Percentiles rank a stretch among this genome's conserved stretches.
phyloP scores from a whole-genome alignment of 2,329 filamentous ascomycete species.

The Fusarium sublunatum region DNA sequence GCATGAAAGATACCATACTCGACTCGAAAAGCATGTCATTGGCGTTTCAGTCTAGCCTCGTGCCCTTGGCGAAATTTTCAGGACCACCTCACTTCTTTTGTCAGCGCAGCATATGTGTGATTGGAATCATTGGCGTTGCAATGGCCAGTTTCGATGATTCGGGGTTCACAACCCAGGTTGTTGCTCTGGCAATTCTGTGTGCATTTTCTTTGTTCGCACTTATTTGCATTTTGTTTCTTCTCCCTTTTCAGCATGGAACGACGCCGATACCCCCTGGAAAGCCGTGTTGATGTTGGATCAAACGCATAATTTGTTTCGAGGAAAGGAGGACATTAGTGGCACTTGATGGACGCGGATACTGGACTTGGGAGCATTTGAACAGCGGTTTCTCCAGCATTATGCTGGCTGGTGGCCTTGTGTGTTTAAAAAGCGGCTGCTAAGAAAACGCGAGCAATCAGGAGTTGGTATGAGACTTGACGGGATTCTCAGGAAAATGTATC shows the following conservation, averaged over 20 bases:
- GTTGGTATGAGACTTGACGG: conserved; percentile 6
- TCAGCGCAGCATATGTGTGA: conserved; percentile 10
- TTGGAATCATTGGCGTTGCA: conserved; percentile 12
- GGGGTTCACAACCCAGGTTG: neutral
- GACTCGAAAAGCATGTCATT: conserved; percentile 30
- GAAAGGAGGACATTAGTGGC: neutral
- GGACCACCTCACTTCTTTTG: conserved; percentile 12
- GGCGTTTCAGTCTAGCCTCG: conserved; percentile 22
- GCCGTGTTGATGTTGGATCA: conserved; percentile 14
- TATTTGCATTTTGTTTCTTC: too few relatives aligned
- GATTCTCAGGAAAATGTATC: neutral
- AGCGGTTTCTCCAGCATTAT: neutral
- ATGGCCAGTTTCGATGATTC: neutral
- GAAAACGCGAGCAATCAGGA: conserved; percentile 1
- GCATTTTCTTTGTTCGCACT: neutral
- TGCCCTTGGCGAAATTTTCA: neutral
- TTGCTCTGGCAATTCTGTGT: conserved; percentile 1
- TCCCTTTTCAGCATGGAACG: conserved; percentile 10
- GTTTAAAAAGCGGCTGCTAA: neutral
- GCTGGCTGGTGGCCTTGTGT: neutral
- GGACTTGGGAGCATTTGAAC: neutral
- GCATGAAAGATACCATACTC: conserved; percentile 25
- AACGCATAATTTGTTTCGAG: conserved; percentile 5
- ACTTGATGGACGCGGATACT: neutral
- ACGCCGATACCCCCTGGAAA: conserved; percentile 26